phyloP scores from a whole-genome alignment of 108 stramenopile genomes.

The Parietichytrium sp. region DNA sequence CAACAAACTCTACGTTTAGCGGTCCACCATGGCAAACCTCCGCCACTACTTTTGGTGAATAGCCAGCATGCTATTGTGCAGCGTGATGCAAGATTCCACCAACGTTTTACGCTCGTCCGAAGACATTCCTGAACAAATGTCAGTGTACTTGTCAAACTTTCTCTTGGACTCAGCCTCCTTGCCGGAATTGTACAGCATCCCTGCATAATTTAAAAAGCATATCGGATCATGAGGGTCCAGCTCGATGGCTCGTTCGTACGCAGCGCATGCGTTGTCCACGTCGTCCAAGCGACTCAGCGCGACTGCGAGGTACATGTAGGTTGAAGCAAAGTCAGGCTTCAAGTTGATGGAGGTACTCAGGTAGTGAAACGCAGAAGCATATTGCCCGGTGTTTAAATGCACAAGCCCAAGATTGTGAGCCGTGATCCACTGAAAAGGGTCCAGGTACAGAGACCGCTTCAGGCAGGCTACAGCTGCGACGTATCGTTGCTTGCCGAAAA shows the following conservation, averaged over 20 bases:
- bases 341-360: conserved; percentile 48
- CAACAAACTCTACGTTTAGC: too few species aligned
- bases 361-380: conserved; percentile 68
- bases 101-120: background rate
- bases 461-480: conserved; percentile 65
- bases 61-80: too few species aligned
- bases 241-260: conserved; percentile 58
- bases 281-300: conserved; percentile 60
- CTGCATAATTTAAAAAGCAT: conserved; percentile 63
- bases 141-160: conserved; percentile 10
- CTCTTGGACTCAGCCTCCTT: background rate
- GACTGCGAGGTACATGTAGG: conserved; percentile 62
- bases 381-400: conserved; percentile 59
- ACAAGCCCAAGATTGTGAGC: conserved; percentile 66
- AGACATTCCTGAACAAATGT: background rate
- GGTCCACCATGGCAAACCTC: too few species aligned
- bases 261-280: conserved; percentile 58
- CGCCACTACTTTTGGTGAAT: too few species aligned
- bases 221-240: conserved; percentile 49
- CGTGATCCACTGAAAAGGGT: conserved; percentile 70
- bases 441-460: conserved; percentile 65
- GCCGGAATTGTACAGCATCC: conserved; percentile 46
- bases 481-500: conserved; percentile 63
- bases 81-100: background rate
- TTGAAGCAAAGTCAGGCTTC: conserved; percentile 39